Percentiles rank a stretch among this genome's conserved stretches.
These are phyloP conservation scores for Coemansia sp. DNA, from an alignment of 192 early-diverging fungal species.

Conservation along the genomic window DNA sequence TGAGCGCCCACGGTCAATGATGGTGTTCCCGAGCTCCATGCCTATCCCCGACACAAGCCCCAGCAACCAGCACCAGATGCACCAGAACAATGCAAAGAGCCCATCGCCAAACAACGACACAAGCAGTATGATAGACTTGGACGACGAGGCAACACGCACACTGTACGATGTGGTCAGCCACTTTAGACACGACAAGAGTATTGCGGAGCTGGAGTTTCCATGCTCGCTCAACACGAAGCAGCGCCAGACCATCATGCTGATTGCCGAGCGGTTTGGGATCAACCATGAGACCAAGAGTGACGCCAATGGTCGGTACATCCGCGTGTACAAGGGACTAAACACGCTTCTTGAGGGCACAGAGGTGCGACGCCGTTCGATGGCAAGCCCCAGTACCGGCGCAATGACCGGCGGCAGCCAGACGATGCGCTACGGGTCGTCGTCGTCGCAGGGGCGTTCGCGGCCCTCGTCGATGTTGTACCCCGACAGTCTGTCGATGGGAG, in stretches of 20 bases:
- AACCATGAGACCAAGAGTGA: conserved; percentile 56
- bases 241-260: conserved; percentile 63
- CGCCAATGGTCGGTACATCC: conserved; percentile 40
- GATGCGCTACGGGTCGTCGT: conserved; percentile 27
- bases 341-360: conserved; percentile 51
- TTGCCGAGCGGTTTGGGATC: conserved; percentile 69
- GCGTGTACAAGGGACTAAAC: conserved; percentile 53
- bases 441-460: conserved; percentile 35
- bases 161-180: conserved; percentile 71
- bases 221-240: conserved; percentile 61
- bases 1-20: conserved; percentile 50
- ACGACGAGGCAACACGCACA: conserved; percentile 66
- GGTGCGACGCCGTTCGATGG: conserved; percentile 47
- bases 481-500: conserved; percentile 45
- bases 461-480: conserved; percentile 54
- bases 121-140: conserved; percentile 60
- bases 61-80: conserved; percentile 9
- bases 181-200: conserved; percentile 67
- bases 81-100: conserved; percentile 7
- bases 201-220: conserved; percentile 67
- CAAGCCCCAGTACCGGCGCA: conserved; percentile 19
- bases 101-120: conserved; percentile 13
- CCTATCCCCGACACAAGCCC: conserved; percentile 28
- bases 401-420: conserved; percentile 14
- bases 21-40: conserved; percentile 49